These are phyloP conservation scores for Ustulina deusta DNA, from an alignment of 2,329 filamentous ascomycete species.

Conservation along the genomic window DNA sequence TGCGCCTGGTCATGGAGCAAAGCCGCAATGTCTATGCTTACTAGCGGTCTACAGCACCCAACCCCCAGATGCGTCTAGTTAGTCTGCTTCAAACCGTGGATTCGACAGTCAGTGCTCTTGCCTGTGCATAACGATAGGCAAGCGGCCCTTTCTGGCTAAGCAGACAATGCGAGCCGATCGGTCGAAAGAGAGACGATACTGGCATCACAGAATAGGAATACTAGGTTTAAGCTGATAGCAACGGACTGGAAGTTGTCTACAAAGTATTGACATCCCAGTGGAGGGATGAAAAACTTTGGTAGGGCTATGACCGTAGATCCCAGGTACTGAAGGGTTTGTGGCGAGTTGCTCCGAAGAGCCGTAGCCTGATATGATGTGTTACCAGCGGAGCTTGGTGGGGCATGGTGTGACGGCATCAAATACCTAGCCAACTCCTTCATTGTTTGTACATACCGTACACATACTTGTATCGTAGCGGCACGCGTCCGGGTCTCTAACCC, in stretches of 20 bases:
- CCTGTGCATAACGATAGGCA: slow-evolving; percentile 2
- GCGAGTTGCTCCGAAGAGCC: slow-evolving; percentile 61
- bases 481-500: slow-evolving; percentile 30
- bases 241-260: slow-evolving; percentile 6
- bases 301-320: slow-evolving; percentile 35
- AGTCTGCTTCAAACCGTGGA: slow-evolving; percentile 17
- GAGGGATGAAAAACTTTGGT: slow-evolving; percentile 6
- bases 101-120: slow-evolving; percentile 27
- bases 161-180: slow-evolving; percentile 6
- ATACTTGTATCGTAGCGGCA: slow-evolving; percentile 36
- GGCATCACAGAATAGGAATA: slow-evolving; percentile 7
- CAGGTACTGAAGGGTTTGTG: slow-evolving; percentile 49
- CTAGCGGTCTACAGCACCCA: slow-evolving; percentile 25
- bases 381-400: slow-evolving; percentile 50
- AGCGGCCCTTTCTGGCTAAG: slow-evolving; percentile 2
- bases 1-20: slow-evolving; percentile 33
- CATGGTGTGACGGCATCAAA: slow-evolving; percentile 50
- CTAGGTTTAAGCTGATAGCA: slow-evolving; percentile 6
- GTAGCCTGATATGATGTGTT: slow-evolving; percentile 61
- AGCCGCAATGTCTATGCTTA: slow-evolving; percentile 32
- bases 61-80: slow-evolving; percentile 3
- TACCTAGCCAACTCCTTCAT: slow-evolving; percentile 38
- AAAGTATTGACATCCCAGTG: slow-evolving; percentile 11
- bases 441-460: slow-evolving; percentile 26
- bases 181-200: slow-evolving; percentile 3